Evolutionary conservation across 345 rosid genomes (phyloP), one percentile per base, ranked within the genome.

Genomic region (Mangifera indica): DNA sequence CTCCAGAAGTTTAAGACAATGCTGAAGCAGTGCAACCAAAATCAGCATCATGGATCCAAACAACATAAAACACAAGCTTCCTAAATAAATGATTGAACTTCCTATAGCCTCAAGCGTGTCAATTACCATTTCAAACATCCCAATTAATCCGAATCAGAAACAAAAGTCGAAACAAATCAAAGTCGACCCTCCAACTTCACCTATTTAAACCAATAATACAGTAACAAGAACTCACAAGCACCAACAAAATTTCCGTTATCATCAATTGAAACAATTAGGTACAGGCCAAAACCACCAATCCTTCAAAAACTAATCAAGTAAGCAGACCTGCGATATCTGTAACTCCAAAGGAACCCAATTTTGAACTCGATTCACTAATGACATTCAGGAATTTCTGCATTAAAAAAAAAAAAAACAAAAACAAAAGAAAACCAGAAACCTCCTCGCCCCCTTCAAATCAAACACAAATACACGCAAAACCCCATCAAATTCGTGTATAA

Each of bases 401-500:
- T 22, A 63, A 20, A 6, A 15, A n/a, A 54, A 37, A 37, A 21
- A n/a, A 37, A 24, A 13, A 5, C 26, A 24, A 12, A 37, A 10
- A 3, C 11, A 62, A 15, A 20, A 56, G 10, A 21, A 11, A n/a
- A 15, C 22, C 25, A 20, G 40, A 37, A 3, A 4, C 40, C 40
- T 37, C 40, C 40, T 5, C 12, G 10, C 66, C 20, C 63, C 45
- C 37, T 26, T 29, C 62, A 52, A 53, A 58, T 42, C 64, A 71
- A 70, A 55, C 52, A 61, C 46, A 13, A 42, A 52, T 25, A 9
- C 46, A 44, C 0, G 12, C 15, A 45, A 53, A 52, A 59, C n/a
- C 22, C 13, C 13, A 46, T 87, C 84, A 86, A 72, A 86, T 81
- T 59, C 89, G 85, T 3, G 88, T 72, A 79, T 83, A 91, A 72